Evolutionary conservation across 2,329 filamentous ascomycete species (phyloP).

Genomic region (Fusarium sp.): DNA sequence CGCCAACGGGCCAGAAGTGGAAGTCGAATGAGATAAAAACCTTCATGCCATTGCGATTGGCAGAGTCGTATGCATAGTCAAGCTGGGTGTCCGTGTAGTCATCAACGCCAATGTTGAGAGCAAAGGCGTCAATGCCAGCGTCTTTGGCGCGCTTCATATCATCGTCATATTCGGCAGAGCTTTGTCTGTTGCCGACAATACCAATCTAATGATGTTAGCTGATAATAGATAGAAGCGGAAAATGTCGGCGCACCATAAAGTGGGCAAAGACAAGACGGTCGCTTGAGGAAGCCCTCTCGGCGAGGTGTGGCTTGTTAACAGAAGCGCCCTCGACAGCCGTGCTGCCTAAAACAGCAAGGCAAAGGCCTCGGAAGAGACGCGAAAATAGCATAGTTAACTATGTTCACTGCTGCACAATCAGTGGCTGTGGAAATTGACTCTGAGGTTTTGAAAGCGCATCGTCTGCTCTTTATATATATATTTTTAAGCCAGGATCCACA

Average conservation of each 20-base stretch:
- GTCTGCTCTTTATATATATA: too few relatives aligned
- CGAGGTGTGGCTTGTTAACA: conserved; percentile 12
- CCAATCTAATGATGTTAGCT: conserved; percentile 54
- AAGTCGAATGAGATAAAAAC: conserved; percentile 71
- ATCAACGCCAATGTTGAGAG: conserved; percentile 64
- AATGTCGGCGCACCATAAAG: conserved; percentile 29
- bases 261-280: conserved; percentile 39
- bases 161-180: conserved; percentile 59
- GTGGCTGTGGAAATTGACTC: too few relatives aligned
- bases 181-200: conserved; percentile 59
- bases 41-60: conserved; percentile 62
- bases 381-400: too few relatives aligned
- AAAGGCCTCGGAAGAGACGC: too few relatives aligned
- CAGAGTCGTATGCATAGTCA: conserved; percentile 62
- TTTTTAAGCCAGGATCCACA: too few relatives aligned
- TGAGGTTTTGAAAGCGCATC: too few relatives aligned
- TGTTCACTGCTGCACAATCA: too few relatives aligned
- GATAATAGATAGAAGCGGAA: fast-evolving
- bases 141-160: conserved; percentile 62
- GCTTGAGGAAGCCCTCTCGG: conserved; percentile 25
- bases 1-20: conserved; percentile 58
- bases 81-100: conserved; percentile 61
- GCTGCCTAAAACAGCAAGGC: too few relatives aligned
- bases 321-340: background rate
- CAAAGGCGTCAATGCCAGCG: conserved; percentile 63